Evolutionary conservation across 345 rosid species (phyloP).

Genomic region (Euphorbia lathyris): DNA sequence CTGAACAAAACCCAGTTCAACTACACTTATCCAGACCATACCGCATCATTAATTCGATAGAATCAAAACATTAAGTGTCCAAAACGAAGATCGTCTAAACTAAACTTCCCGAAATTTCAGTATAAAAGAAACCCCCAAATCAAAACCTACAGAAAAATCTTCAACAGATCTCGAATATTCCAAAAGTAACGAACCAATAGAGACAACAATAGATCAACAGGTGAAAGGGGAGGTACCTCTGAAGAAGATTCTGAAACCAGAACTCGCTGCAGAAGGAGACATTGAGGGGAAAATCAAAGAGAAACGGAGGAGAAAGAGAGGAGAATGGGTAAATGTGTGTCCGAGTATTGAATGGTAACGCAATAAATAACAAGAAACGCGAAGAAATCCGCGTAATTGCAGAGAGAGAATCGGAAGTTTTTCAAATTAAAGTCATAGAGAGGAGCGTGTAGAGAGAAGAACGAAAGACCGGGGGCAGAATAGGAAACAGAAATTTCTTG

Average conservation of each 20-base stretch:
- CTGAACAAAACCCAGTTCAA: too few relatives aligned
- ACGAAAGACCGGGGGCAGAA: background rate
- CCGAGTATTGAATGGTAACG: background rate
- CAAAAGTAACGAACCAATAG: background rate
- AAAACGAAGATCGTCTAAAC: too few relatives aligned
- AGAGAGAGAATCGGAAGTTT: background rate
- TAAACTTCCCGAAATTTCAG: too few relatives aligned
- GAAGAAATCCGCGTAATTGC: slow-evolving; percentile 15
- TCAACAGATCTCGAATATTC: slow-evolving; percentile 25
- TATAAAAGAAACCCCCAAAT: too few relatives aligned
- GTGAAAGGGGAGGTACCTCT: slow-evolving; percentile 8
- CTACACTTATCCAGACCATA: too few relatives aligned
- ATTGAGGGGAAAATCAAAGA: background rate
- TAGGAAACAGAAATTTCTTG: slow-evolving; percentile 43
- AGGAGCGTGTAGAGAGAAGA: slow-evolving; percentile 10
- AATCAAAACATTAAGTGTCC: too few relatives aligned
- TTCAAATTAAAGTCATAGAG: slow-evolving; percentile 13
- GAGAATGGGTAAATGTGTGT: background rate
- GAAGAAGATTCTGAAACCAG: background rate
- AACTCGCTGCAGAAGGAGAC: background rate
- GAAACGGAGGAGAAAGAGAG: background rate
- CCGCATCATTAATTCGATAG: too few relatives aligned
- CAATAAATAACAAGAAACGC: slow-evolving; percentile 4
- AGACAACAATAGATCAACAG: slow-evolving; percentile 7
- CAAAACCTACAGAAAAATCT: too few relatives aligned